Conservation (phyloP, 495 filamentous ascomycete species). For the Penicillium soppii region DNA sequence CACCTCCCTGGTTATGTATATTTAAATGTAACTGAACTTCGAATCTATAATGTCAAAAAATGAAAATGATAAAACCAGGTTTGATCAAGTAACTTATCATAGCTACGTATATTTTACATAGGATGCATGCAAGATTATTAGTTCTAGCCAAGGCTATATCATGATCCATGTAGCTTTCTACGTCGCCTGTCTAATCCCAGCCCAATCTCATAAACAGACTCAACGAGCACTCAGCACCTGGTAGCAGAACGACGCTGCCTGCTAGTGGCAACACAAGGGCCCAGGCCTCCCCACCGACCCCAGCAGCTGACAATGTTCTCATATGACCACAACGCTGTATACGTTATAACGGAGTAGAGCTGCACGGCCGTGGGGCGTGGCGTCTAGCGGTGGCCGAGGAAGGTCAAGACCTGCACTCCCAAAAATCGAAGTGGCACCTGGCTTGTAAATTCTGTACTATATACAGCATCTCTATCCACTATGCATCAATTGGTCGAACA, state of each 20-base stretch:
- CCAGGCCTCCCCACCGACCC: constrained; percentile 1
- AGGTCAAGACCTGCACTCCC: not conserved
- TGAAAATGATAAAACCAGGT: no score
- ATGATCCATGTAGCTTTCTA: no score
- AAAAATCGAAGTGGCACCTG: not conserved
- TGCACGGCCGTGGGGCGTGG: constrained; percentile 14
- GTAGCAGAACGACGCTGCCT: constrained; percentile 10
- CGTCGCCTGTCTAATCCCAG: no score
- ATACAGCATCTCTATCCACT: not conserved
- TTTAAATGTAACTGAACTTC: no score
- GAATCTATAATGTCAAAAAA: no score
- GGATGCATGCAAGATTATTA: no score
- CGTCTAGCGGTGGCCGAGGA: constrained; percentile 4
- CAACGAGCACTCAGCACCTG: not conserved
- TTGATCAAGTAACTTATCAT: no score
- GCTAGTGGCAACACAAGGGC: constrained; percentile 15
- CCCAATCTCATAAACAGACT: no score
- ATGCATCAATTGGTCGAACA: not conserved
- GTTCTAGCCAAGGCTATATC: no score
- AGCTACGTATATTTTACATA: no score
- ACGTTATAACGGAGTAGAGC: not conserved
- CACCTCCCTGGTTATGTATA: no score
- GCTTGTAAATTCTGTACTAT: not conserved
- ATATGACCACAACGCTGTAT: not conserved
- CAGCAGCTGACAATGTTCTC: constrained; percentile 1